Conservation (phyloP, 2,329 filamentous ascomycete species). For the Westerdykella ornata region DNA sequence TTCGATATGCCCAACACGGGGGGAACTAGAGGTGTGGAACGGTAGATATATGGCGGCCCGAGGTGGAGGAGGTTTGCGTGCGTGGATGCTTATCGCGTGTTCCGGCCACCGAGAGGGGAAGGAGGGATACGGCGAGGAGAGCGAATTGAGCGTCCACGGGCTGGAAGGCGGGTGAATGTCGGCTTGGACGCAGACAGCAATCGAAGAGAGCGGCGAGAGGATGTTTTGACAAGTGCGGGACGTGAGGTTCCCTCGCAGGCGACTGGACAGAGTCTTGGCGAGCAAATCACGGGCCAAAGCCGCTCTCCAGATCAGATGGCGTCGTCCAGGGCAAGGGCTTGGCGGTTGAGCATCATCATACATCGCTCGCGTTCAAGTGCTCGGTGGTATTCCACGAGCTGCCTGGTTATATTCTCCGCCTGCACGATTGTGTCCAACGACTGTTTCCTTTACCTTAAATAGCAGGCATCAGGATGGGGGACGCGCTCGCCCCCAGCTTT, state of each 20-base stretch:
- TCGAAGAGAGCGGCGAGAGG: constrained; percentile 6
- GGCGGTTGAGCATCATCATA: no score
- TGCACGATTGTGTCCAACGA: no score
- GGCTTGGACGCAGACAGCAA: constrained; percentile 7
- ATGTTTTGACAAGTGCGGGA: not conserved
- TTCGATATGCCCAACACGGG: no score
- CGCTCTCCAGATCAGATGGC: not conserved
- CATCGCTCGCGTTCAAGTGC: no score
- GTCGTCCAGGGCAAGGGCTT: not conserved
- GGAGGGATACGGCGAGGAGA: no score
- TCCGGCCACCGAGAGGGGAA: no score
- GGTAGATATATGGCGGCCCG: constrained; percentile 5
- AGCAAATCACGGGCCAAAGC: not conserved
- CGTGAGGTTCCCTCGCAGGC: not conserved
- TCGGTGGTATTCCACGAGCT: no score
- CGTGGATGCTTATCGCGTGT: not conserved
- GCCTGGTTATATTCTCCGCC: no score
- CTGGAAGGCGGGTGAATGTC: constrained; percentile 6
- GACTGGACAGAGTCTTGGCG: not conserved
- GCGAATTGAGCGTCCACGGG: no score
- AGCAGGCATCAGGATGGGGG: constrained; percentile 13
- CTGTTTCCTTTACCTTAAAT: no score
- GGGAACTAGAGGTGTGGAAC: no score
- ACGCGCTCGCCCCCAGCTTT: constrained; percentile 66
- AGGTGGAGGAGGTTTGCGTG: constrained; percentile 7